phyloP scores from a whole-genome alignment of 345 rosid species.

The Durio zibethinus region DNA sequence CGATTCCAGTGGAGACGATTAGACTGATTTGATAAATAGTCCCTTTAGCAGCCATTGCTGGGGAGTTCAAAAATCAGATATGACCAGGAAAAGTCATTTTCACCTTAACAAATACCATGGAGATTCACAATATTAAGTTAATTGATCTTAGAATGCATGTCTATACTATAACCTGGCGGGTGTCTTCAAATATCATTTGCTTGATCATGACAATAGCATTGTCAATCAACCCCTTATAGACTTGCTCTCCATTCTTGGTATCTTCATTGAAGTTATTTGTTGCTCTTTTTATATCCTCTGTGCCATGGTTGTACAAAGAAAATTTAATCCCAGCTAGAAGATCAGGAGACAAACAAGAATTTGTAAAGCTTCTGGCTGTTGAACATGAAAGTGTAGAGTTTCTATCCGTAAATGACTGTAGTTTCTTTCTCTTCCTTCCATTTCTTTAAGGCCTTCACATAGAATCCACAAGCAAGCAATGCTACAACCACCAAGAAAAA shows the following conservation, averaged over 20 bases:
- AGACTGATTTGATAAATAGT: constrained; percentile 29
- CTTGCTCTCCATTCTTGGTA: constrained; percentile 30
- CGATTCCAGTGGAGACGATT: constrained; percentile 31
- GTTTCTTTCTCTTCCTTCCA: constrained; percentile 28
- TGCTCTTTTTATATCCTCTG: constrained; percentile 38
- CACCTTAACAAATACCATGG: constrained; percentile 47
- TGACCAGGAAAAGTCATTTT: constrained; percentile 32
- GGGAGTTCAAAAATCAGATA: constrained; percentile 44
- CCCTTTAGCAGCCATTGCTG: constrained; percentile 46
- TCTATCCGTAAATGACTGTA: constrained; percentile 37
- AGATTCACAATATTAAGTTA: constrained; percentile 48
- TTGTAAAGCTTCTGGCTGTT: constrained; percentile 32
- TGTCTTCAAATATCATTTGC: constrained; percentile 42
- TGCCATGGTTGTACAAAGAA: constrained; percentile 33
- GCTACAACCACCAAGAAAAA: constrained; percentile 27
- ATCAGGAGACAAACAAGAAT: constrained; percentile 55
- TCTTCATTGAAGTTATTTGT: constrained; percentile 39
- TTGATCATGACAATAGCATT: constrained; percentile 43
- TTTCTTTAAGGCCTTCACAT: constrained; percentile 26
- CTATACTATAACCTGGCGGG: constrained; percentile 39
- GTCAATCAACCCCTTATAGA: constrained; percentile 36
- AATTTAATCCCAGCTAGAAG: constrained; percentile 49
- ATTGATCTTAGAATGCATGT: constrained; percentile 50
- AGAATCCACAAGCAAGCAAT: constrained; percentile 30
- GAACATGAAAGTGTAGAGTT: constrained; percentile 32